A percentile compares a stretch with the other conserved stretches of the same genome.
These are phyloP conservation scores for Saturnispora zaruensis DNA, from an alignment of 805 yeast genomes.

Conservation along the genomic window DNA sequence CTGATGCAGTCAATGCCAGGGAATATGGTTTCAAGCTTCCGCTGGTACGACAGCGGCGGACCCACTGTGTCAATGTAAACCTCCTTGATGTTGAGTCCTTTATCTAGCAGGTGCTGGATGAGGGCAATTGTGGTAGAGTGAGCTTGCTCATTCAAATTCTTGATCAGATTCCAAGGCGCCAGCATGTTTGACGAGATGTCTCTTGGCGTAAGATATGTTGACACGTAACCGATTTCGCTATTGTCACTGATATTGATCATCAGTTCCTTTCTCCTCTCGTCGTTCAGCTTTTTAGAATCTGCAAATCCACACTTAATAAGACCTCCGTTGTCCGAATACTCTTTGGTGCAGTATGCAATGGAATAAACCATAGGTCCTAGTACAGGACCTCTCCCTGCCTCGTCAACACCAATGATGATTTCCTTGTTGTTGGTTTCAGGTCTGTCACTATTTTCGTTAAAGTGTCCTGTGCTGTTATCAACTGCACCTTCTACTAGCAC, in stretches of 20 bases:
- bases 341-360: slow-evolving; percentile 61
- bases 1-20: slow-evolving; percentile 53
- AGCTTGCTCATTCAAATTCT: slow-evolving; percentile 90
- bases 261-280: slow-evolving; percentile 53
- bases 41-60: slow-evolving; percentile 79
- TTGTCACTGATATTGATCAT: slow-evolving; percentile 48
- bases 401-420: slow-evolving; percentile 83
- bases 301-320: slow-evolving; percentile 72
- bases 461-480: background rate
- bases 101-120: slow-evolving; percentile 53
- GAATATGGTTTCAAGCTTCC: slow-evolving; percentile 58
- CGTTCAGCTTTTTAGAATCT: slow-evolving; percentile 84
- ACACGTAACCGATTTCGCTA: slow-evolving; percentile 75
- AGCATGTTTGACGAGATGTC: slow-evolving; percentile 90
- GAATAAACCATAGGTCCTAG: slow-evolving; percentile 98
- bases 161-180: slow-evolving; percentile 39
- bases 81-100: slow-evolving; percentile 38
- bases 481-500: background rate
- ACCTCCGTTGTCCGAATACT: slow-evolving; percentile 33
- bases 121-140: slow-evolving; percentile 86
- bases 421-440: slow-evolving; percentile 15
- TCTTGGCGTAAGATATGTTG: slow-evolving; percentile 73
- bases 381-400: slow-evolving; percentile 98
- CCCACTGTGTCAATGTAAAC: slow-evolving; percentile 95
- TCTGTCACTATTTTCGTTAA: background rate